Evolutionary conservation across 2,329 filamentous ascomycete genomes (phyloP).

Genomic region (Fusarium devonianum): DNA sequence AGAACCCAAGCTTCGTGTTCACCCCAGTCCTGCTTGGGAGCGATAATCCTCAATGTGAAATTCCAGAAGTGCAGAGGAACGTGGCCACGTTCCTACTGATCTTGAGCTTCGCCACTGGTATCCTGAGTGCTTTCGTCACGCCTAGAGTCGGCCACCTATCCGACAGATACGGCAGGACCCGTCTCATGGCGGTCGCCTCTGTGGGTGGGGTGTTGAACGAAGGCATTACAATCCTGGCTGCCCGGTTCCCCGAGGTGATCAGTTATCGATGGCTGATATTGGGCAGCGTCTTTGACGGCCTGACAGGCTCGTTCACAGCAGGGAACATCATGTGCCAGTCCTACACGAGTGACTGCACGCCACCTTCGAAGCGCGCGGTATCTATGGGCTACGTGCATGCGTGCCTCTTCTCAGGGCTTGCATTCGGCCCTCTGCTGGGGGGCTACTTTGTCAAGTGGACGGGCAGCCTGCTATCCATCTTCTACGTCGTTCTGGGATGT

Average conservation of each 20-base stretch:
- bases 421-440: slow-evolving; percentile 82
- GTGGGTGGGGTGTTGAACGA: slow-evolving; percentile 78
- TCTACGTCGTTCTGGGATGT: slow-evolving; percentile 79
- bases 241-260: slow-evolving; percentile 74
- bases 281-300: slow-evolving; percentile 79
- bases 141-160: slow-evolving; percentile 86
- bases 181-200: slow-evolving; percentile 75
- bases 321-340: slow-evolving; percentile 79
- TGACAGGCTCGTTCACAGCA: slow-evolving; percentile 88
- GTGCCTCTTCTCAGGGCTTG: slow-evolving; percentile 87
- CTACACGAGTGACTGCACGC: slow-evolving; percentile 88
- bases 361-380: slow-evolving; percentile 79
- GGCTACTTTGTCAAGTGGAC: slow-evolving; percentile 81
- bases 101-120: slow-evolving; percentile 75
- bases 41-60: slow-evolving; percentile 81
- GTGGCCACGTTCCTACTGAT: slow-evolving; percentile 82
- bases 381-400: slow-evolving; percentile 91
- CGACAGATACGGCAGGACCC: slow-evolving; percentile 83
- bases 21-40: slow-evolving; percentile 70
- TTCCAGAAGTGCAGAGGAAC: slow-evolving; percentile 77
- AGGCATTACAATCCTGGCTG: slow-evolving; percentile 78
- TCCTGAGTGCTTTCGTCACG: slow-evolving; percentile 79
- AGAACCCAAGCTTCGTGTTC: slow-evolving; percentile 66
- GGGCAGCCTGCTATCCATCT: slow-evolving; percentile 78
- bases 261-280: slow-evolving; percentile 82